phyloP scores from a whole-genome alignment of 202 grass and related monocot genomes.

The Digitaria exilis region DNA sequence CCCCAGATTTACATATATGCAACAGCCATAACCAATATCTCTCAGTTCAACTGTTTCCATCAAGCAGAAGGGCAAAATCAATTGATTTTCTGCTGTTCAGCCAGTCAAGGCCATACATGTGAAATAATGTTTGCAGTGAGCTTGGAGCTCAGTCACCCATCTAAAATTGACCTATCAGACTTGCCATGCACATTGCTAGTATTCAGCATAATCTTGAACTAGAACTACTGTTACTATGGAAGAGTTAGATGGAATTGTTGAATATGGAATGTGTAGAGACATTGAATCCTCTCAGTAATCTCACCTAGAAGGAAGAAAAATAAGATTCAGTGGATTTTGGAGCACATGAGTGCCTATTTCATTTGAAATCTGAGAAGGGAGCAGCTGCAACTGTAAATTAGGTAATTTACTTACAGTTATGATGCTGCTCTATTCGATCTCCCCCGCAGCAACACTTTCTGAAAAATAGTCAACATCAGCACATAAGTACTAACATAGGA shows the following conservation, averaged over 20 bases:
- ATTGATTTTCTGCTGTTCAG: neutral
- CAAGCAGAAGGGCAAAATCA: neutral
- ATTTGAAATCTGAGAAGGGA: conserved; percentile 38
- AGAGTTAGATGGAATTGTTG: conserved; percentile 21
- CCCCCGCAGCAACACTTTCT: conserved; percentile 56
- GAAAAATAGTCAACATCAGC: neutral
- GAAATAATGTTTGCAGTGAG: conserved; percentile 22
- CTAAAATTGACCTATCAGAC: neutral
- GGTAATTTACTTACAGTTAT: conserved; percentile 66
- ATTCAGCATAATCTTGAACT: conserved; percentile 10
- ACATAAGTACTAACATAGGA: conserved; percentile 18
- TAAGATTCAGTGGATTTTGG: conserved; percentile 25
- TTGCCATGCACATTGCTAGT: conserved; percentile 11
- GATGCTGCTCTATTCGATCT: conserved; percentile 62
- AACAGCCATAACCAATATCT: neutral
- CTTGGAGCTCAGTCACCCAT: conserved; percentile 7
- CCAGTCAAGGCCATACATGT: conserved; percentile 1
- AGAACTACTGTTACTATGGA: neutral
- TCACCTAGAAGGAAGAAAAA: conserved; percentile 62
- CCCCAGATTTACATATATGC: conserved; percentile 28
- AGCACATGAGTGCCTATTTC: neutral
- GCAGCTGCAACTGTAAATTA: conserved; percentile 18
- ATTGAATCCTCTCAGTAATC: conserved; percentile 73
- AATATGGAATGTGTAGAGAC: conserved; percentile 70
- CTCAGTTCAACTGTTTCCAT: conserved; percentile 12